A percentile compares a stretch with the other conserved stretches of the same genome.
Conservation (phyloP, 345 rosid species). For the Salix caprea region DNA sequence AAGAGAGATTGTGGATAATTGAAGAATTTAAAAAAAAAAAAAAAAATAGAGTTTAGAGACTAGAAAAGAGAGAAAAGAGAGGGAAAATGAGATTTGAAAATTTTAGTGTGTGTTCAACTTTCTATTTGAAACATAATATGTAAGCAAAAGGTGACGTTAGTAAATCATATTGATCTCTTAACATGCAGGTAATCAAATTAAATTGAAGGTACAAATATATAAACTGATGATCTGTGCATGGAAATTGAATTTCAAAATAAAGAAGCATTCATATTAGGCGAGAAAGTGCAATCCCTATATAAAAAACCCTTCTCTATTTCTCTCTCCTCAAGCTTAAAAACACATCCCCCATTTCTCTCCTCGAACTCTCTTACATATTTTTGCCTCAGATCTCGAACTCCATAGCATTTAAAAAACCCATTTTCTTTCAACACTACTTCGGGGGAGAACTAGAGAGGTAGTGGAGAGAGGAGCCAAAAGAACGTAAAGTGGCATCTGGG, state of each 20-base stretch:
- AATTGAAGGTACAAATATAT: too few species aligned
- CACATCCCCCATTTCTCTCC: neutral
- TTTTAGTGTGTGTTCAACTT: too few species aligned
- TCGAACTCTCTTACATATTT: neutral
- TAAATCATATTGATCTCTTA: too few species aligned
- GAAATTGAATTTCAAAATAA: slow-evolving; percentile 2
- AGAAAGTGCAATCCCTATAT: slow-evolving; percentile 19
- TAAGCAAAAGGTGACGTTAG: too few species aligned
- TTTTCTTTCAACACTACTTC: neutral
- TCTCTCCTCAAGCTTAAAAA: neutral
- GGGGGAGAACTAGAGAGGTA: too few species aligned
- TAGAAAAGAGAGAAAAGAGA: too few species aligned
- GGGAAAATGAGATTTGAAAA: too few species aligned
- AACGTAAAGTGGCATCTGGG: neutral
- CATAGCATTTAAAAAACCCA: neutral
- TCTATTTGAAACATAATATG: too few species aligned
- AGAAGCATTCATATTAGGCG: neutral
- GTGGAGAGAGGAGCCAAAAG: neutral
- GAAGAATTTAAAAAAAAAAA: too few species aligned
- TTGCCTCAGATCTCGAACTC: slow-evolving; percentile 15
- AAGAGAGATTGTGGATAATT: rapidly evolving
- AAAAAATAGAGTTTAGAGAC: too few species aligned
- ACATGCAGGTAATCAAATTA: too few species aligned
- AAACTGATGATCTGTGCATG: too few species aligned
- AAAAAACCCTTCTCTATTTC: slow-evolving; percentile 19